These are phyloP conservation scores for Dunaliella sp. DNA, from an alignment of 139 green algal genomes.

Conservation along the genomic window DNA sequence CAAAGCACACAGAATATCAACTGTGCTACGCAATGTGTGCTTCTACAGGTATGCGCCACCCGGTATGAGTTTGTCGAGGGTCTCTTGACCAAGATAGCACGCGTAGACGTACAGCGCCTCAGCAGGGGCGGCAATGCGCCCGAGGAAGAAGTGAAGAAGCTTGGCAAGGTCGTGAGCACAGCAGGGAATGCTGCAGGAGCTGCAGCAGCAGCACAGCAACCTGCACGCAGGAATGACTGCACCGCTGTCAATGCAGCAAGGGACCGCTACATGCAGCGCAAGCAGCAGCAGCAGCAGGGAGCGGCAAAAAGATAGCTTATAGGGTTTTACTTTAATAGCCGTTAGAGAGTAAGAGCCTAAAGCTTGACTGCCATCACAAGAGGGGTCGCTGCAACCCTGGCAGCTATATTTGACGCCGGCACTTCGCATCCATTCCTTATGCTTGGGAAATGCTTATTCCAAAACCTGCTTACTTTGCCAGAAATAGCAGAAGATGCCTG, in stretches of 20 bases:
- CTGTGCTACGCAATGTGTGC: no score
- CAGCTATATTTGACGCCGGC: no score
- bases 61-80: constrained; percentile 65
- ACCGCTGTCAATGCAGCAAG: constrained; percentile 64
- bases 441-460: no score
- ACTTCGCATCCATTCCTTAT: no score
- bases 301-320: not conserved
- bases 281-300: constrained; percentile 29
- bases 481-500: no score
- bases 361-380: no score
- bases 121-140: not conserved
- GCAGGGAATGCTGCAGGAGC: not conserved
- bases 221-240: constrained; percentile 42
- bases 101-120: constrained; percentile 15
- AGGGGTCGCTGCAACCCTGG: no score
- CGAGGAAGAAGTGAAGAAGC: not conserved
- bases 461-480: no score
- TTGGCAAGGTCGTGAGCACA: not conserved
- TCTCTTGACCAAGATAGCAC: constrained; percentile 19
- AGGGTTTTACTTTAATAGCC: no score
- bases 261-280: constrained; percentile 65
- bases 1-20: no score
- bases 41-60: constrained; percentile 83
- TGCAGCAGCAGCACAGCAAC: not conserved
- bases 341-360: no score